phyloP scores from a whole-genome alignment of 2,329 filamentous ascomycete genomes.

The Pseudophaeomoniella oleicola region DNA sequence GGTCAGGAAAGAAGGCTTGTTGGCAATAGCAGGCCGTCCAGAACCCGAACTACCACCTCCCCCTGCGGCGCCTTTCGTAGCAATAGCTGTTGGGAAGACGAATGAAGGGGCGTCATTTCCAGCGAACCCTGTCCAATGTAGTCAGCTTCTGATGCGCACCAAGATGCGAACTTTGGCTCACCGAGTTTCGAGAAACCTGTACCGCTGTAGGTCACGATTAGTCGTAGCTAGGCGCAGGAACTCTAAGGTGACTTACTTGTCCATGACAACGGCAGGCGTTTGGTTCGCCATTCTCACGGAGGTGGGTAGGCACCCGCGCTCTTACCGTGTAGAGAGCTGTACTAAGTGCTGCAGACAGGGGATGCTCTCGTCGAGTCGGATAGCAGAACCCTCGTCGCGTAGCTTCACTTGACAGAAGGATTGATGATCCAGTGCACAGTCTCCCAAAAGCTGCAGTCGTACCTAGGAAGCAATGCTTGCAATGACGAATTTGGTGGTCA shows the following conservation, averaged over 20 bases:
- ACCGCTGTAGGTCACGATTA: conserved; percentile 53
- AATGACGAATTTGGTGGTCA: not conserved
- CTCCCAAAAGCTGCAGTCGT: not conserved
- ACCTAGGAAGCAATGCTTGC: not conserved
- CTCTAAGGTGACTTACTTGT: conserved; percentile 65
- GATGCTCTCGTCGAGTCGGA: not conserved
- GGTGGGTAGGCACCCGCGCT: not conserved
- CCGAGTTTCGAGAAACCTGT: conserved; percentile 99
- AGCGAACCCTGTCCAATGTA: conserved; percentile 61
- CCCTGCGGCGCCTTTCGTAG: conserved; percentile 65
- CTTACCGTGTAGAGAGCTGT: not conserved
- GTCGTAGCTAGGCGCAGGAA: conserved; percentile 10
- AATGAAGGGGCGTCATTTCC: conserved; percentile 98
- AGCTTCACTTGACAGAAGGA: no score
- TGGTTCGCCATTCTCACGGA: conserved; percentile 75
- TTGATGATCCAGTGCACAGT: no score
- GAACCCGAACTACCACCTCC: conserved; percentile 64
- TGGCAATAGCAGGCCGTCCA: conserved; percentile 76
- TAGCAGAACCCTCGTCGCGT: no score
- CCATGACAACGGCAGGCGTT: conserved; percentile 99
- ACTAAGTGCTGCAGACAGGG: not conserved
- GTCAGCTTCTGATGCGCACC: conserved; percentile 10
- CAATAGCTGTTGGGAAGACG: conserved; percentile 97
- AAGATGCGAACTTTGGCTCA: conserved; percentile 29
- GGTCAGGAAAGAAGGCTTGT: conserved; percentile 90